Evolutionary conservation across 2,329 filamentous ascomycete genomes (phyloP).

Genomic region (Penicillium corylophilum): DNA sequence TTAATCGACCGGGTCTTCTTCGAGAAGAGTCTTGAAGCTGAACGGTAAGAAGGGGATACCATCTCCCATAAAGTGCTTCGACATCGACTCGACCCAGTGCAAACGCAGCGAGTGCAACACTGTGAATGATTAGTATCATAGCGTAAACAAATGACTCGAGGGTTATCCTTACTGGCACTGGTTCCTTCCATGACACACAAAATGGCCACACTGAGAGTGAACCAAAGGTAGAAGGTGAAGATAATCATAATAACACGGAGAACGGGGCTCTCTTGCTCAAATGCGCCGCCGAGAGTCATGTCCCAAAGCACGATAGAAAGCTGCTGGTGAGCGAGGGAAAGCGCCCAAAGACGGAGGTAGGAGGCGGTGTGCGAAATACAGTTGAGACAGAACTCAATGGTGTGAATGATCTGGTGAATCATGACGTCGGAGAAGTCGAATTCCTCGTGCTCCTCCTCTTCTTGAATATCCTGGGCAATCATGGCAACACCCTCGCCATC

Average conservation of each 20-base stretch:
- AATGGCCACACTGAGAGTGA: conserved; percentile 75
- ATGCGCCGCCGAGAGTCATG: conserved; percentile 85
- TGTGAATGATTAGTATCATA: conserved; percentile 2
- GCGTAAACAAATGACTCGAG: background rate
- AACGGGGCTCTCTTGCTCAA: conserved; percentile 61
- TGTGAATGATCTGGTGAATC: conserved; percentile 99
- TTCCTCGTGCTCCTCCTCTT: conserved; percentile 82
- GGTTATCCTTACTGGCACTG: conserved; percentile 60
- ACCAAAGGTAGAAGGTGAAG: conserved; percentile 83
- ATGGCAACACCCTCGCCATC: conserved; percentile 82
- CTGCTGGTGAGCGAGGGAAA: conserved; percentile 97
- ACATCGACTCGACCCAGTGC: conserved; percentile 97
- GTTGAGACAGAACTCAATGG: conserved; percentile 98
- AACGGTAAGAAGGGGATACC: conserved; percentile 86
- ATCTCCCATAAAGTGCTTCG: conserved; percentile 92
- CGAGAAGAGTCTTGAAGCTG: conserved; percentile 78
- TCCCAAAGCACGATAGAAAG: conserved; percentile 92
- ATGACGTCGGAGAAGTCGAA: conserved; percentile 97
- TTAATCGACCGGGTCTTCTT: conserved; percentile 66
- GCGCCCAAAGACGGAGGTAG: conserved; percentile 95
- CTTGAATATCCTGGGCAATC: conserved; percentile 78
- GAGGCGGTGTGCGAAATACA: conserved; percentile 98
- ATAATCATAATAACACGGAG: conserved; percentile 78
- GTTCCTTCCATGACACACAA: conserved; percentile 95
- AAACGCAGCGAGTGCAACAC: conserved; percentile 86